phyloP scores from a whole-genome alignment of 352 stramenopile genomes.

The Pythium grandisporangium region DNA sequence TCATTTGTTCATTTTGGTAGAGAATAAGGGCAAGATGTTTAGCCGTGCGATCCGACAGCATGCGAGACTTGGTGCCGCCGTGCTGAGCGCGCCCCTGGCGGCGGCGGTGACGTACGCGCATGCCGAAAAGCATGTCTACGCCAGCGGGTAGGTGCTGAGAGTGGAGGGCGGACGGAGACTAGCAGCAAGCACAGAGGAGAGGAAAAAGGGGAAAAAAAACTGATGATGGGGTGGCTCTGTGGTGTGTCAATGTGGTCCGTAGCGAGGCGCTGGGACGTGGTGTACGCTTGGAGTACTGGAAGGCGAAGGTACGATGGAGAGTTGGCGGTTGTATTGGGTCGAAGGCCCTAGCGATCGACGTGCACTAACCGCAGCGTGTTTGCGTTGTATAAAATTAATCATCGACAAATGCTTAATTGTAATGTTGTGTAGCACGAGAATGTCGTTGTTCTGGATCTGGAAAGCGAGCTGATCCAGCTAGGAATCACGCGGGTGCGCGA shows the following conservation, averaged over 20 bases:
- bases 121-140: constrained; percentile 55
- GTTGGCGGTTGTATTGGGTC: too few relatives aligned
- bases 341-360: too few relatives aligned
- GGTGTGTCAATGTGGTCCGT: neutral
- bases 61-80: constrained; percentile 15
- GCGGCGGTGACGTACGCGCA: constrained; percentile 13
- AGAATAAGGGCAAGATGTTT: constrained; percentile 10
- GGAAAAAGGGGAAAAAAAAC: neutral
- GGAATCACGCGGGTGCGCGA: constrained; percentile 75
- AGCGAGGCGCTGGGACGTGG: constrained; percentile 72
- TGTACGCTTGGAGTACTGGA: constrained; percentile 79
- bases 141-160: constrained; percentile 48
- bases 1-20: too few relatives aligned
- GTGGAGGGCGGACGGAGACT: too few relatives aligned
- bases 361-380: too few relatives aligned
- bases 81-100: constrained; percentile 23
- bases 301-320: constrained; percentile 51
- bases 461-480: constrained; percentile 80
- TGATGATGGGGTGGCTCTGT: neutral
- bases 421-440: constrained; percentile 64
- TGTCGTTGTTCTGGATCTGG: constrained; percentile 74
- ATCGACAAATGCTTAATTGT: too few relatives aligned
- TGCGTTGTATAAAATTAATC: too few relatives aligned
- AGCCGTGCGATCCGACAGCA: constrained; percentile 7
- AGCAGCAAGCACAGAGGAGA: too few relatives aligned